phyloP scores from a whole-genome alignment of 2,329 filamentous ascomycete genomes.

The Aspergillus brunneoviolaceus region DNA sequence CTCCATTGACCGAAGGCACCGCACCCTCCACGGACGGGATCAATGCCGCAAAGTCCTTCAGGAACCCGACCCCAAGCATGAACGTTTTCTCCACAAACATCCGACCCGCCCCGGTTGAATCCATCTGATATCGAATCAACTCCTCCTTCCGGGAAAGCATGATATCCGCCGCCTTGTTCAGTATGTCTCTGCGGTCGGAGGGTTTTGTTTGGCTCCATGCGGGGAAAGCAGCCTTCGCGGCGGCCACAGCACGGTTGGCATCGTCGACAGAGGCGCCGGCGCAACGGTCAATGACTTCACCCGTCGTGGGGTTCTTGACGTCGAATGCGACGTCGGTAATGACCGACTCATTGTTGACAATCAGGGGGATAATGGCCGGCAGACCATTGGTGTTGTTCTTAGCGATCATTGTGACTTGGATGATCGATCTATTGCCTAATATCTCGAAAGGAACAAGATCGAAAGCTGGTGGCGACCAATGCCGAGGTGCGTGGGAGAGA shows the following conservation, averaged over 20 bases:
- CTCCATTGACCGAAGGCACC: conserved; percentile 52
- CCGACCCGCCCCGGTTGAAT: conserved; percentile 56
- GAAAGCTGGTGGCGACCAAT: neutral
- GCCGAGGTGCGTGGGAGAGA: neutral
- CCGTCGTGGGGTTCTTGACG: conserved; percentile 57
- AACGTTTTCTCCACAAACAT: conserved; percentile 39
- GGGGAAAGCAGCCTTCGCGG: conserved; percentile 67
- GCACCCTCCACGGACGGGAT: conserved; percentile 49
- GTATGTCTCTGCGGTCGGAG: conserved; percentile 63
- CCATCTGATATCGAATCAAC: conserved; percentile 58
- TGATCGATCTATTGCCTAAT: neutral
- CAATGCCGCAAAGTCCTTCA: conserved; percentile 55
- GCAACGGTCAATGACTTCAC: conserved; percentile 55
- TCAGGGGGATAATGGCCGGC: conserved; percentile 36
- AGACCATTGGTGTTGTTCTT: conserved; percentile 12
- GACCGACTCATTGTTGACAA: conserved; percentile 46
- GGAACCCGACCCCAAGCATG: conserved; percentile 32
- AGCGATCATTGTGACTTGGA: conserved; percentile 11
- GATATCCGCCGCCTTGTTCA: conserved; percentile 46
- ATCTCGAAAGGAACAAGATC: neutral
- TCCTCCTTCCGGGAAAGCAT: conserved; percentile 60
- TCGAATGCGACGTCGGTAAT: conserved; percentile 42
- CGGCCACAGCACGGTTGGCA: conserved; percentile 55
- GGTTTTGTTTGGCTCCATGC: conserved; percentile 67
- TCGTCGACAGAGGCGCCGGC: conserved; percentile 58